These are phyloP conservation scores for Pseudogymnoascus sp. DNA, from an alignment of 2,329 filamentous ascomycete species.

Conservation along the genomic window DNA sequence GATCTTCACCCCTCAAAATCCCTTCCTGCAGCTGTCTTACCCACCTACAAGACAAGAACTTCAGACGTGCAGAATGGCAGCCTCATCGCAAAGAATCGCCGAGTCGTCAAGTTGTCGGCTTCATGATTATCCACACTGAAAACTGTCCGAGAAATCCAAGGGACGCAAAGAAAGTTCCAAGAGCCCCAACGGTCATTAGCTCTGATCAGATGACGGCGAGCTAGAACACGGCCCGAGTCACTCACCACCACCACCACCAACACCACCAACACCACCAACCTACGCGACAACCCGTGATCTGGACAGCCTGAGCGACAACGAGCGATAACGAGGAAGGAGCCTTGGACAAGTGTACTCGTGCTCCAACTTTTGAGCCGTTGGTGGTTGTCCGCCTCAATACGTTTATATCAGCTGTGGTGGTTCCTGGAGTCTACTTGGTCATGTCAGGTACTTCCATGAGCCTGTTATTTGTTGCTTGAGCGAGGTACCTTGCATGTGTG, in stretches of 20 bases:
- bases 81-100: neutral
- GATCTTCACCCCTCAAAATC: neutral
- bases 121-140: neutral
- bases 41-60: neutral
- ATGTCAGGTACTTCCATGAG: neutral
- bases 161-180: neutral
- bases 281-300: neutral
- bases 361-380: neutral
- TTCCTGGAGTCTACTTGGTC: neutral
- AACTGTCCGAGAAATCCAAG: neutral
- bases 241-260: neutral
- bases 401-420: neutral
- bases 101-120: neutral
- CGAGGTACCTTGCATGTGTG: neutral
- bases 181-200: neutral
- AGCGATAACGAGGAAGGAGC: neutral
- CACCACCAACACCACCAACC: neutral
- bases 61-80: neutral
- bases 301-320: neutral
- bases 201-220: neutral
- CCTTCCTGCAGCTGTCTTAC: neutral
- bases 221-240: neutral
- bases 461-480: neutral
- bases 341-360: neutral
- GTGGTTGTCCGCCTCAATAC: neutral